Evolutionary conservation across 768 basidiomycete species (phyloP).

Genomic region (Leccinum barrowsii): DNA sequence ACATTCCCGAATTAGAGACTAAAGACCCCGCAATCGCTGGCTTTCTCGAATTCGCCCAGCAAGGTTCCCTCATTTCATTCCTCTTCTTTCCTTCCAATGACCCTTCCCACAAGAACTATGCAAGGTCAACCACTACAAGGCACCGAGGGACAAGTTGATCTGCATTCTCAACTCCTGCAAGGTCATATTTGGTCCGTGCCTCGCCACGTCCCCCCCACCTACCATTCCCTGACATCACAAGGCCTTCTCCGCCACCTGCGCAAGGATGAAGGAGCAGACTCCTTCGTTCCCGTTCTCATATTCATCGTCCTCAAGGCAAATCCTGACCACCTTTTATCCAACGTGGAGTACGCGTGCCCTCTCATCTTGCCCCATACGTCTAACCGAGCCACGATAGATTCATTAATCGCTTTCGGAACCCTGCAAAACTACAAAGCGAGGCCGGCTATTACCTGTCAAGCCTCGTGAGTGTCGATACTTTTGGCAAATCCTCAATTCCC

Average conservation of each 20-base stretch:
- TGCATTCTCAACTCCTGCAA: constrained; percentile 98
- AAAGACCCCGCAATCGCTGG: constrained; percentile 49
- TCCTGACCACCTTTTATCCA: constrained; percentile 88
- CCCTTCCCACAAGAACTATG: constrained; percentile 60
- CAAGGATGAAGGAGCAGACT: constrained; percentile 86
- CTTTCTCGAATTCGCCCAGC: constrained; percentile 85
- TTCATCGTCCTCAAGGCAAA: constrained; percentile 94
- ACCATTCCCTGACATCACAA: constrained; percentile 28
- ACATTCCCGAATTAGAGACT: constrained; percentile 76
- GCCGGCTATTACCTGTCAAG: constrained; percentile 97
- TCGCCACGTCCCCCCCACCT: constrained; percentile 9
- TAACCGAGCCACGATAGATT: constrained; percentile 50
- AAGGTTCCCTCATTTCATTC: constrained; percentile 51
- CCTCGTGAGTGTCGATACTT: constrained; percentile 51
- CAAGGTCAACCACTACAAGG: constrained; percentile 99
- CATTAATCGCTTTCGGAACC: constrained; percentile 92
- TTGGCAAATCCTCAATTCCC: not conserved
- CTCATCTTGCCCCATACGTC: not conserved
- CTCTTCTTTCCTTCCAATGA: not conserved
- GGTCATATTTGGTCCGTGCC: constrained; percentile 88
- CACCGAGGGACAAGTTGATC: constrained; percentile 95
- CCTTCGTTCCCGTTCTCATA: constrained; percentile 92
- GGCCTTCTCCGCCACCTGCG: constrained; percentile 86
- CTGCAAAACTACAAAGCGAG: constrained; percentile 87
- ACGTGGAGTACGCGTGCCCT: constrained; percentile 72